Base-by-base conservation (phyloP, 176 grass and related monocot species). In the Aegilops umbellulata region DNA sequence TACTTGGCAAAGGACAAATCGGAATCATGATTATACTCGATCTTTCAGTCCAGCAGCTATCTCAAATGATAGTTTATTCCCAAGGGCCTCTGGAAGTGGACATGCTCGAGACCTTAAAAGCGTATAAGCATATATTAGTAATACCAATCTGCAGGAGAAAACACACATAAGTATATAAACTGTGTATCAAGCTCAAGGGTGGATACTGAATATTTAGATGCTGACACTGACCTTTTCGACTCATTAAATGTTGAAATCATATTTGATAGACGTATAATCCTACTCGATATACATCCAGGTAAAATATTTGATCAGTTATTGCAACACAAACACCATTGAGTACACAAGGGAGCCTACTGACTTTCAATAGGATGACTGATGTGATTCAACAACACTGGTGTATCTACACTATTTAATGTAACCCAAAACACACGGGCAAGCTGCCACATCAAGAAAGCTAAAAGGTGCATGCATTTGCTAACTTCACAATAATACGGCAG, bases 21-120 rank as follows among this genome's bases (percentile, higher is more conserved):
- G 51, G 76, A 79, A 19, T 7, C 31, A 66, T 98, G 95, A 92
- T 92, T 90, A 98, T 68, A 95, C 92, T 63, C 97, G 92, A 64
- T 90, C 94, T 63, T 98, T 98, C 77, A 96, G 80, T 74, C 97
- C 97, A 88, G 94, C 74, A 75, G 92, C 94, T 77, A 91, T 91
- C 82, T 96, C 97, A 80, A 94, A 94, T 72, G 90, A 95, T 62
- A 91, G 32, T 61, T 89, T 94, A 77, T 94, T 94, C 24, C 97
- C 97, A 71, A 98, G 90, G 25, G 84, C 84, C 69, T 92, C 90
- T 80, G 95, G 84, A 89, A 98, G 82, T 49, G 94, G 97, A 32
- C 97, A 96, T 32, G 92, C 88, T 62, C 92, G 94, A 62, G 90
- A 94, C 60, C 92, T 88, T 67, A 98, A 90, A 41, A 98, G 27